Conservation (phyloP, 2,329 filamentous ascomycete genomes). For the Orbilia ellipsospora region DNA sequence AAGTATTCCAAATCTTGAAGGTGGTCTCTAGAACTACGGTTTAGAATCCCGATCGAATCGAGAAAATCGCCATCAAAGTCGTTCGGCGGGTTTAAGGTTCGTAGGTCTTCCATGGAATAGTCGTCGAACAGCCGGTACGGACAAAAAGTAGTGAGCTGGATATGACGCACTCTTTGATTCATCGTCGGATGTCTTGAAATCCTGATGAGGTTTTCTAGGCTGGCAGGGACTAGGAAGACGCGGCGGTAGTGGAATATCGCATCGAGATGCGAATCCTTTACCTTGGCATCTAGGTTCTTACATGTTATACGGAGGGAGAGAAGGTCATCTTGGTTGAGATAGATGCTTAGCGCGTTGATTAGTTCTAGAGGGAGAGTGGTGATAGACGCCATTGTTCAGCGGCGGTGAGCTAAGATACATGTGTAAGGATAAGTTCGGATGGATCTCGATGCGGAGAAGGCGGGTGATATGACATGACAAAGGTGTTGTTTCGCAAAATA, state of each 20-base stretch:
- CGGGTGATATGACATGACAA: too few species aligned
- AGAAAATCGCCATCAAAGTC: background rate
- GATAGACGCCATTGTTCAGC: background rate
- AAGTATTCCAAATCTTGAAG: background rate
- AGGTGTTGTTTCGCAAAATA: too few species aligned
- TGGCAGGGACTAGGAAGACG: background rate
- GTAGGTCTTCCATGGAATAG: background rate
- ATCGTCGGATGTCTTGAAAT: conserved; percentile 4
- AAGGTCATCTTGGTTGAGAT: conserved; percentile 24
- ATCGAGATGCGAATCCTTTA: conserved; percentile 4
- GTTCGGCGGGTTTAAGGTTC: background rate
- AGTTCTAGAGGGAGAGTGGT: background rate
- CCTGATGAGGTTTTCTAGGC: conserved; percentile 17
- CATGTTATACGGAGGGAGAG: conserved; percentile 18
- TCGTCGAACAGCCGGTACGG: background rate
- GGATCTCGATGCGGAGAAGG: too few species aligned
- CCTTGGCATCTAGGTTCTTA: conserved; percentile 5
- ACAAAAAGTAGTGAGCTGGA: background rate
- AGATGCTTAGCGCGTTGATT: background rate
- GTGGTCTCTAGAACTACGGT: background rate
- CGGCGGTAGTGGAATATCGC: conserved; percentile 10
- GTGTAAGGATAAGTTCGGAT: too few species aligned
- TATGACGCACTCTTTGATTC: conserved; percentile 1
- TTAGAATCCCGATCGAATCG: background rate
- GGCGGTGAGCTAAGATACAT: too few species aligned